Evolutionary conservation across 805 yeast genomes (phyloP), one percentile per base, ranked within the genome.

Genomic region (Saccharomycopsis malanga): DNA sequence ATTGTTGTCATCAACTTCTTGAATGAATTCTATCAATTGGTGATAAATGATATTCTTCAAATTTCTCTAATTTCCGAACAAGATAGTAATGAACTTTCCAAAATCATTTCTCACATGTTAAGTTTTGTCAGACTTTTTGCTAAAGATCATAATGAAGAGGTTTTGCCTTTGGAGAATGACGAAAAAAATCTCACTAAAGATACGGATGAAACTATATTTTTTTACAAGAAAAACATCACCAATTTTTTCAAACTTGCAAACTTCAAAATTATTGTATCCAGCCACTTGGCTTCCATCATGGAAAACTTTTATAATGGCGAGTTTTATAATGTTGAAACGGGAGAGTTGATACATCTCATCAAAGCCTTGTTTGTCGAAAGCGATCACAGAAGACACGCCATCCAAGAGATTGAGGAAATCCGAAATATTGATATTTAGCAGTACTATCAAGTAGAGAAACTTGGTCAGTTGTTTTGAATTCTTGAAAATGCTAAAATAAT

Each of bases 251-350:
- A 46, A 24, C 46, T 52, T 29, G 36, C 24, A 14, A 52, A 52
- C 38, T 48, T 52, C 36, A 46, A 40, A 35, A 30, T 37, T 6
- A 46, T 52, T 17, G 44, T 52, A 3, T 39, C 48, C 5, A 49
- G 46, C 25, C 55, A 69, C 54, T 58, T 71, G 50, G 62, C 58
- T 27, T 69, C 66, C 40, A 71, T 70, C 44, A 70, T 71, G 68
- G 73, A 64, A 20, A 54, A 65, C 42, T 71, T 71, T 45, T 70
- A 69, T 55, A 66, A 66, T 48, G 74, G 75, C 12, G 74, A 70
- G 42, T 62, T 71, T 34, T 70, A 61, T 48, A 70, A 70, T 43
- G 60, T 67, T 30, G 58, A 65, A 27, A 70, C 75, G 3, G 58
- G 62, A 4, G 76, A 71, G 53, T 56, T 71, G 50, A 59, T 68